Conservation (phyloP, 129 eudicot species). For the Lonicera japonica region DNA sequence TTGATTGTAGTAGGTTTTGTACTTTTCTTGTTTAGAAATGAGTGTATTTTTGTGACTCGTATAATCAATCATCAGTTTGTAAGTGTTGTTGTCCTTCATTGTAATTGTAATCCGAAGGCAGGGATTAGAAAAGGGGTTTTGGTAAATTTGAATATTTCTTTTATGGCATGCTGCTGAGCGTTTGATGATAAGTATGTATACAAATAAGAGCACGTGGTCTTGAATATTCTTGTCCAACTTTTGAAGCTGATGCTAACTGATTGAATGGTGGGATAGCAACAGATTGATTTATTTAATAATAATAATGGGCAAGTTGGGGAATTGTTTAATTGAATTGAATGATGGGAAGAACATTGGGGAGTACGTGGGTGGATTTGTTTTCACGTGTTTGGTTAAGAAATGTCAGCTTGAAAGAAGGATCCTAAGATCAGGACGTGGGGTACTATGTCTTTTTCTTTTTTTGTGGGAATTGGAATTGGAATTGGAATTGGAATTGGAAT, state of each 20-base stretch:
- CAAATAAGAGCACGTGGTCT: constrained; percentile 14
- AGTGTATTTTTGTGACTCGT: constrained; percentile 12
- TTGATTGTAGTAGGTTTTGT: constrained; percentile 1
- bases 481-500: not conserved
- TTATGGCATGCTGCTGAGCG: constrained; percentile 14
- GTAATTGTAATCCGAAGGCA: constrained; percentile 35
- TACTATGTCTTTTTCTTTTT: no score
- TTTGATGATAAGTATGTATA: constrained; percentile 12
- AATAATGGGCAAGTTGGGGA: not conserved
- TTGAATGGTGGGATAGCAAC: no score
- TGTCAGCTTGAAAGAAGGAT: not conserved
- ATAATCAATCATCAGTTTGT: no score
- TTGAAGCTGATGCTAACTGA: not conserved
- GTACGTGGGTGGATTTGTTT: not conserved
- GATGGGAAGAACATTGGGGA: not conserved
- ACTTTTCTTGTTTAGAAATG: not conserved
- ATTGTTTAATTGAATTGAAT: not conserved
- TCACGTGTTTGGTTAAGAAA: not conserved
- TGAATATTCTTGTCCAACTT: not conserved
- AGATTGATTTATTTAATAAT: no score
- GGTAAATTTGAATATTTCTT: not conserved
- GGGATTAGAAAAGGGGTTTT: constrained; percentile 16
- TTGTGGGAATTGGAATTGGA: not conserved
- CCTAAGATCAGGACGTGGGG: not conserved
- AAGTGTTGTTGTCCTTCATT: constrained; percentile 28